Percentiles rank a stretch among this genome's conserved stretches.
Evolutionary conservation across 768 basidiomycete species (phyloP).

Genomic region (Naematelia encephala): DNA sequence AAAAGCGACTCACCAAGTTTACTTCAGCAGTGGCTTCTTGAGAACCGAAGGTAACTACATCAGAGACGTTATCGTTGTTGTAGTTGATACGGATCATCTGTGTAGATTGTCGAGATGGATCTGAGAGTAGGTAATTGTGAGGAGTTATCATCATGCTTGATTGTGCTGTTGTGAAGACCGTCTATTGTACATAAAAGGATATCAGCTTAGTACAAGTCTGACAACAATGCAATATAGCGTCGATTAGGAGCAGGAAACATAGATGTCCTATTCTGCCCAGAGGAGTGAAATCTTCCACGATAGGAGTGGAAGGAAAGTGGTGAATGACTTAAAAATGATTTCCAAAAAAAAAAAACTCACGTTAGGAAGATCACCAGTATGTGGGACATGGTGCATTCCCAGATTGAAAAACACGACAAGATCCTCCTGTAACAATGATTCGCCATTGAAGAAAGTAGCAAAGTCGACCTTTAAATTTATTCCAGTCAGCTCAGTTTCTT

Average conservation of each 20-base stretch:
- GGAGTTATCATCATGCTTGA: conserved; percentile 38
- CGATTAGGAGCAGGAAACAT: too few species aligned
- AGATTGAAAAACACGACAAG: conserved; percentile 33
- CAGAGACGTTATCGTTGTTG: conserved; percentile 19
- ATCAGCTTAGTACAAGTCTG: too few species aligned
- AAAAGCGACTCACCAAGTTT: conserved; percentile 16
- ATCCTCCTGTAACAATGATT: conserved; percentile 48
- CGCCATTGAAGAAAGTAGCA: conserved; percentile 45
- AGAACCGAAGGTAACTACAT: conserved; percentile 26
- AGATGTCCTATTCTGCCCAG: too few species aligned
- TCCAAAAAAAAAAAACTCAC: conserved; percentile 10
- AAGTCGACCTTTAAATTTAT: conserved; percentile 49
- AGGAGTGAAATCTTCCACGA: too few species aligned
- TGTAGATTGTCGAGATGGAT: conserved; percentile 39
- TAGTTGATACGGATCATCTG: conserved; percentile 46
- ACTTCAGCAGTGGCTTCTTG: conserved; percentile 15
- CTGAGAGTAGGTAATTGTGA: conserved; percentile 45
- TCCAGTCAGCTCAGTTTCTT: neutral
- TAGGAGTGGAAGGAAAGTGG: too few species aligned
- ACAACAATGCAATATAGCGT: too few species aligned
- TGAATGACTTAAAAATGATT: too few species aligned
- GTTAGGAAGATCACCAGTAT: conserved; percentile 46
- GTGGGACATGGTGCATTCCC: conserved; percentile 45
- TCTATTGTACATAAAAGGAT: too few species aligned
- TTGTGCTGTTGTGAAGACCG: conserved; percentile 35